Conservation (phyloP, 164 flowering plant genomes). For the Houttuynia cordata region DNA sequence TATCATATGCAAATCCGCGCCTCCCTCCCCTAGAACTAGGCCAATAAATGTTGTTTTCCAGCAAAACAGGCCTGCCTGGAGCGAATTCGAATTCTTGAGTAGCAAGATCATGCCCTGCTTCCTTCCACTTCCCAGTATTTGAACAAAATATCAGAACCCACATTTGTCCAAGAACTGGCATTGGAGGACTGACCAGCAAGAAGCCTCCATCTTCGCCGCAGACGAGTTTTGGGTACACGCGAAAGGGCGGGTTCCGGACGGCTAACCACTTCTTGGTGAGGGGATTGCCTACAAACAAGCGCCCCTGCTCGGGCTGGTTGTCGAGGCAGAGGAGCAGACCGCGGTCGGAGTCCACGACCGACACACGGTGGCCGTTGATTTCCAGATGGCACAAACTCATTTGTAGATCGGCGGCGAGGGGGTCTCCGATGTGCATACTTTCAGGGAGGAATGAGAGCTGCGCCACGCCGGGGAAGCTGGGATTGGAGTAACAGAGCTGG, state of each 20-base stretch:
- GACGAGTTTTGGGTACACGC: background rate
- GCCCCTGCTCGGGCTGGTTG: background rate
- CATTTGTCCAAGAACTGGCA: no score
- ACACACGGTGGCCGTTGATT: background rate
- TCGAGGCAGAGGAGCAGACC: background rate
- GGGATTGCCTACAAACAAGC: background rate
- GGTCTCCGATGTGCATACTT: no score
- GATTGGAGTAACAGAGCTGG: background rate
- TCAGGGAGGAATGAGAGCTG: background rate
- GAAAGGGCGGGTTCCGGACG: background rate
- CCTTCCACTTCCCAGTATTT: background rate
- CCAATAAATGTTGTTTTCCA: background rate
- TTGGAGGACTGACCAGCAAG: background rate
- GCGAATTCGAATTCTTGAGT: background rate
- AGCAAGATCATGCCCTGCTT: background rate
- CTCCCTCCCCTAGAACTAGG: background rate
- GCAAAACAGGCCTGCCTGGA: background rate
- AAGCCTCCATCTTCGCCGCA: background rate
- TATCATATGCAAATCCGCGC: background rate
- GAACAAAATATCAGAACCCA: background rate
- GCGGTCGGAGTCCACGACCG: background rate
- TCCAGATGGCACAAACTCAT: background rate
- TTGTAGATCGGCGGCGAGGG: no score
- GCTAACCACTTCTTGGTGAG: background rate
- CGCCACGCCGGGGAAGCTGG: background rate